A percentile compares a stretch with the other conserved stretches of the same genome.
These are phyloP conservation scores for Alopecurus myosuroides DNA, from an alignment of 176 grass and related monocot species.

Conservation along the genomic window DNA sequence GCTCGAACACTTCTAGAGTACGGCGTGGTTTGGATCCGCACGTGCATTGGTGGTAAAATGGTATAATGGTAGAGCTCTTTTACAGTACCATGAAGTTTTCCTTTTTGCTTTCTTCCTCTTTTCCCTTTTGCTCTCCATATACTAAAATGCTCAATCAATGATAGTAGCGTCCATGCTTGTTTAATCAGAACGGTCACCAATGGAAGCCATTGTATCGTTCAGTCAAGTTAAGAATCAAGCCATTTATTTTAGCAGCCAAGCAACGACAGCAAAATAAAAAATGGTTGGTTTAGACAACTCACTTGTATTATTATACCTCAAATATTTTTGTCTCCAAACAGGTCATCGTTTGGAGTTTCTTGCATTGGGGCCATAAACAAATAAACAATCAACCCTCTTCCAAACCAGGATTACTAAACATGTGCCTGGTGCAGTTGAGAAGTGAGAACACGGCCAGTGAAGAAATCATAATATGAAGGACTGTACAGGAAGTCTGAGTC, in stretches of 20 bases:
- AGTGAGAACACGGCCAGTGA: background rate
- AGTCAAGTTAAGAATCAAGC: constrained; percentile 28
- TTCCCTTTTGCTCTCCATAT: background rate
- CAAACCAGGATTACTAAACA: constrained; percentile 23
- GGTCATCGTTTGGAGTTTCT: constrained; percentile 1
- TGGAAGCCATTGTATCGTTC: constrained; percentile 25
- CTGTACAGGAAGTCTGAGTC: too few relatives aligned
- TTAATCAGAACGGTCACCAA: constrained; percentile 31
- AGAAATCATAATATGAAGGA: background rate
- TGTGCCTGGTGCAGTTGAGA: constrained; percentile 16
- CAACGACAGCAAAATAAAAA: constrained; percentile 26
- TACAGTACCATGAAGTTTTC: background rate
- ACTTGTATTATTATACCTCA: constrained; percentile 8
- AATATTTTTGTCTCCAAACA: background rate
- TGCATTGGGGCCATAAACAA: constrained; percentile 13
- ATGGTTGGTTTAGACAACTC: constrained; percentile 20
- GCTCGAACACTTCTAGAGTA: too few relatives aligned
- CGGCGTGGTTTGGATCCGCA: background rate
- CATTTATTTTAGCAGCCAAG: constrained; percentile 20
- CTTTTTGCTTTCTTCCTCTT: background rate
- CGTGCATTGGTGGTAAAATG: background rate
- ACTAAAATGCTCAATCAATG: constrained; percentile 26
- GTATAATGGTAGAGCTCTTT: background rate
- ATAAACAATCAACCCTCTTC: background rate
- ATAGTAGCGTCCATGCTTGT: constrained; percentile 13